phyloP scores from a whole-genome alignment of 495 filamentous ascomycete species.

The Penicillium crystallinum region DNA sequence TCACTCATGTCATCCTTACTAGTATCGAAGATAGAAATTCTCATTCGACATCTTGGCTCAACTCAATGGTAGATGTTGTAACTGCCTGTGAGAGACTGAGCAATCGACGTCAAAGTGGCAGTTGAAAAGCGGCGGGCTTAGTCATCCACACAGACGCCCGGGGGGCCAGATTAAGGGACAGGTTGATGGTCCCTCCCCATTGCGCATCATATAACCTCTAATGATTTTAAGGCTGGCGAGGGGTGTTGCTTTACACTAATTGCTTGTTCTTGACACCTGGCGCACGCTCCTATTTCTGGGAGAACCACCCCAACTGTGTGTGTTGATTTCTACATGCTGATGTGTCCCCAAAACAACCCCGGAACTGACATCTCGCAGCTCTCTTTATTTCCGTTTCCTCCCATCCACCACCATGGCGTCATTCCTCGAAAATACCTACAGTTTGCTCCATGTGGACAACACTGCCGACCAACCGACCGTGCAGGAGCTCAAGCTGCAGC shows the following conservation, averaged over 20 bases:
- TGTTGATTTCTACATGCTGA: slow-evolving; percentile 18
- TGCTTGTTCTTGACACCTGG: slow-evolving; percentile 21
- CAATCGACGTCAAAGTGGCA: slow-evolving; percentile 18
- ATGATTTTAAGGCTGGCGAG: slow-evolving; percentile 41
- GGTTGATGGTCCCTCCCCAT: slow-evolving; percentile 33
- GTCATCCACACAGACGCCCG: slow-evolving; percentile 46
- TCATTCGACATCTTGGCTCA: slow-evolving; percentile 53
- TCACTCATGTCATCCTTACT: slow-evolving; percentile 54
- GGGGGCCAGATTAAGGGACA: slow-evolving; percentile 42
- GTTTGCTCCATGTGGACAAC: slow-evolving; percentile 93
- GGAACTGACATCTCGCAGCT: slow-evolving; percentile 39
- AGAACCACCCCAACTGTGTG: slow-evolving; percentile 26
- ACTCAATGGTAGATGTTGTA: neutral
- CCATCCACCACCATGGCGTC: slow-evolving; percentile 70
- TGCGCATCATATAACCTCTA: slow-evolving; percentile 29
- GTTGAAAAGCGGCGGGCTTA: slow-evolving; percentile 34
- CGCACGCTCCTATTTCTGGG: slow-evolving; percentile 19
- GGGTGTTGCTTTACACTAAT: slow-evolving; percentile 38
- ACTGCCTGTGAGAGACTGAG: neutral
- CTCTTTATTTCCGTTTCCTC: slow-evolving; percentile 26
- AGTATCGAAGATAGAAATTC: slow-evolving; percentile 95
- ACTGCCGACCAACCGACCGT: slow-evolving; percentile 82
- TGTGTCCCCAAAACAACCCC: slow-evolving; percentile 34
- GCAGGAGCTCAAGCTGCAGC: slow-evolving; percentile 85
- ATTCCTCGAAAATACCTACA: slow-evolving; percentile 91